Evolutionary conservation across 176 grass and related monocot genomes (phyloP), one percentile per base, ranked within the genome.

Genomic region (Stipa capillata): DNA sequence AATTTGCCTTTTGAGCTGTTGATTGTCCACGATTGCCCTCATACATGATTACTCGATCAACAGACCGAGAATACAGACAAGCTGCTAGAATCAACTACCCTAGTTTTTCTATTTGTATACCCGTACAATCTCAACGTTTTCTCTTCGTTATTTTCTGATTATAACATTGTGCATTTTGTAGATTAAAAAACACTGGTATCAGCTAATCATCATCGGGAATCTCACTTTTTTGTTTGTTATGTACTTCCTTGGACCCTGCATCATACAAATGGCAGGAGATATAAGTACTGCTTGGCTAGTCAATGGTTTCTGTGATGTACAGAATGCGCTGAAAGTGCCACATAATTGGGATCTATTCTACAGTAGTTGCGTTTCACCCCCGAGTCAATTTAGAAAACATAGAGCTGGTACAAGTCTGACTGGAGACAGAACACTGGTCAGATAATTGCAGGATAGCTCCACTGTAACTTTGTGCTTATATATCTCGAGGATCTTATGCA

Each of bases 1-100:
- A 69, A 80, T 60, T 61, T 9, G 71, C 63, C 83, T 85, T 85
- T 89, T 58, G 77, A 82, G 87, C 82, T 89, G 87, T 89, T 77
- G 31, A 57, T 77, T 85, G 87, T n/a, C 83, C 51, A 74, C 36
- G 53, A 69, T 69, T 39, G 14, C 69, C 86, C 7, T 24, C 67
- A 34, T 75, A 25, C 14, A 85, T 85, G 87, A 89, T 89, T 85
- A 89, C 61, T 79, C 80, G 79, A 86, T 83, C 67, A 83, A 58
- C 74, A 60, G 64, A 37, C 67, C 44, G 70, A 71, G 69, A 31
- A 80, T 81, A 34, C 53, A 70, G 56, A 79, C 83, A 86, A 86
- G 73, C 73, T 59, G 52, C 83, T 86, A 73, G 35, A 76, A 78
- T 49, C 57, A 35, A 53, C 71, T 14, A 55, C 66, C 77, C 15